Percentiles rank a stretch among this genome's conserved stretches.
These are phyloP conservation scores for Candida odintsovae DNA, from an alignment of 805 yeast species.

Conservation along the genomic window DNA sequence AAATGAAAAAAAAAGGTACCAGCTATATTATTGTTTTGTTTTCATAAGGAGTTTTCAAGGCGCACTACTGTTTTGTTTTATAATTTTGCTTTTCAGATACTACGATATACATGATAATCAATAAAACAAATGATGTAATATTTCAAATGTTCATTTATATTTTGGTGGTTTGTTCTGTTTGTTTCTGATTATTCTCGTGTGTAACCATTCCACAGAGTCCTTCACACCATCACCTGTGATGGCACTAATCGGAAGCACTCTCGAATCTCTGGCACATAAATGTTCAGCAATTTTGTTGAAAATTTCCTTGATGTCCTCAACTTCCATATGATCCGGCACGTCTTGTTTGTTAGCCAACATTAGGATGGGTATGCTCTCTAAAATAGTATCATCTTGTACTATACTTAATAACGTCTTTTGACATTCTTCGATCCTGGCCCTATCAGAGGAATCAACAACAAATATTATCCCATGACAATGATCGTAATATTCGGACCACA, in stretches of 20 bases:
- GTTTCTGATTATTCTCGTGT: constrained; percentile 53
- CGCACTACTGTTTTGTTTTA: neutral
- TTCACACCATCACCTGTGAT: constrained; percentile 69
- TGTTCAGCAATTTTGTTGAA: constrained; percentile 78
- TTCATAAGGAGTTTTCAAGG: neutral
- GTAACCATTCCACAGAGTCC: constrained; percentile 88
- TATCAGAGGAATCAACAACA: constrained; percentile 88
- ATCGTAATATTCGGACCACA: constrained; percentile 85
- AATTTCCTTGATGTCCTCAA: constrained; percentile 75
- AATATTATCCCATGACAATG: constrained; percentile 90
- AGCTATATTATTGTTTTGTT: neutral
- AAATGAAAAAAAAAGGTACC: neutral
- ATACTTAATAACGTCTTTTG: constrained; percentile 49
- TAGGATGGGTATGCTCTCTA: constrained; percentile 77
- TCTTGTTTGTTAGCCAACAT: constrained; percentile 98
- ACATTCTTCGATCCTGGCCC: constrained; percentile 78
- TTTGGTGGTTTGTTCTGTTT: constrained; percentile 33
- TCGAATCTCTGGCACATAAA: constrained; percentile 83
- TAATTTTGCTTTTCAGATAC: neutral
- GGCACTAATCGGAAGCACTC: constrained; percentile 88
- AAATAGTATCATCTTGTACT: constrained; percentile 50
- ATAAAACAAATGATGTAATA: too few relatives aligned
- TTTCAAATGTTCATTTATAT: constrained; percentile 5
- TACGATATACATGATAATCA: neutral
- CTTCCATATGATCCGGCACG: constrained; percentile 59